Evolutionary conservation across 306 rosid genomes (phyloP).

Genomic region (Spatholobus suberectus): DNA sequence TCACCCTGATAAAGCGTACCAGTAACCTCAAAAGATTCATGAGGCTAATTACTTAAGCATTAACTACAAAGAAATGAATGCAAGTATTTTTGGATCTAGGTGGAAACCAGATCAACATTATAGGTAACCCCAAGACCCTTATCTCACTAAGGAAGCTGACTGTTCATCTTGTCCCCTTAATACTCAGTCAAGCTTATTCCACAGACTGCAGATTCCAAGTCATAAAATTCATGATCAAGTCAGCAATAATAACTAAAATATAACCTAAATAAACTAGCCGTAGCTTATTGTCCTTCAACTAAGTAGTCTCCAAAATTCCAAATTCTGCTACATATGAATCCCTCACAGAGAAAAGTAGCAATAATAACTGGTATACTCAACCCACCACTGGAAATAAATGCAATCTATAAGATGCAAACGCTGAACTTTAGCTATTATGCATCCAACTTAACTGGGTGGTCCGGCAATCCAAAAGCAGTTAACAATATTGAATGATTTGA

Average conservation of each 20-base stretch:
- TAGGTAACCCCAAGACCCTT: background rate
- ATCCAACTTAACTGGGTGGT: conserved; percentile 37
- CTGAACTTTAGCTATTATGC: conserved; percentile 24
- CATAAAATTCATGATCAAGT: conserved; percentile 21
- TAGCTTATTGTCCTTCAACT: conserved; percentile 21
- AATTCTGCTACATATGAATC: conserved; percentile 15
- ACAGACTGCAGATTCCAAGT: conserved; percentile 15
- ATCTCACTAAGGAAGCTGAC: conserved; percentile 22
- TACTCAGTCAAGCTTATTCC: conserved; percentile 29
- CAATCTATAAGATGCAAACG: conserved; percentile 36
- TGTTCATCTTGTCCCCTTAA: conserved; percentile 7
- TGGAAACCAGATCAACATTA: conserved; percentile 1
- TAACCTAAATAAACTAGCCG: conserved; percentile 23
- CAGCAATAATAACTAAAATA: conserved; percentile 21
- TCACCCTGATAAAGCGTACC: background rate
- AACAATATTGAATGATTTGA: conserved; percentile 14
- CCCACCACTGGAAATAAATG: conserved; percentile 33
- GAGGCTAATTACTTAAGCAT: background rate
- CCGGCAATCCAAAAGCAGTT: conserved; percentile 9
- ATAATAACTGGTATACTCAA: background rate
- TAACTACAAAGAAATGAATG: conserved; percentile 19
- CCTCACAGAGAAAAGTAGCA: conserved; percentile 17
- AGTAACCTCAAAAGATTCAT: conserved; percentile 18
- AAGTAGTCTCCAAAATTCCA: conserved; percentile 25
- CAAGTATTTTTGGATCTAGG: conserved; percentile 16